Conservation (phyloP, 2,329 filamentous ascomycete species). For the Fusarium sp. region DNA sequence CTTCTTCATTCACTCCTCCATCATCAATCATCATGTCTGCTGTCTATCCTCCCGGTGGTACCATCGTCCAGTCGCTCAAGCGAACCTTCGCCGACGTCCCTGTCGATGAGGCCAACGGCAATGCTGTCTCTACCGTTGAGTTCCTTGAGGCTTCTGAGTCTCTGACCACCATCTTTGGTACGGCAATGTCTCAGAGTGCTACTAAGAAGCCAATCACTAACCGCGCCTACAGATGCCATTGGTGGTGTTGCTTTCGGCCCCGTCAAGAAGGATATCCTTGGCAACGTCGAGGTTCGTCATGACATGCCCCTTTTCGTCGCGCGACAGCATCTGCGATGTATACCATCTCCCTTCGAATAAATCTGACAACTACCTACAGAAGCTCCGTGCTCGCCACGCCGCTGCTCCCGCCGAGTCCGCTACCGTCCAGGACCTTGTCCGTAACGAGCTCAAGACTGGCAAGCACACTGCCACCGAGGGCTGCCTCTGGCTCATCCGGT, state of each 20-base stretch:
- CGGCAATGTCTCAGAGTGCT: not conserved
- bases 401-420: slow-evolving; percentile 82
- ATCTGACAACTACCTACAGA: slow-evolving; percentile 63
- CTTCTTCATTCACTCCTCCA: slow-evolving; percentile 10
- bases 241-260: slow-evolving; percentile 83
- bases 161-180: slow-evolving; percentile 88
- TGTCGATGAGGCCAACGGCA: slow-evolving; percentile 76
- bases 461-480: slow-evolving; percentile 91
- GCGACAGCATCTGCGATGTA: not conserved
- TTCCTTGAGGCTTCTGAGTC: slow-evolving; percentile 94
- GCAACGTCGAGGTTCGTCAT: slow-evolving; percentile 84
- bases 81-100: slow-evolving; percentile 87
- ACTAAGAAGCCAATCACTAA: slow-evolving; percentile 14
- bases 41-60: slow-evolving; percentile 72
- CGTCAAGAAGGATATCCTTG: slow-evolving; percentile 90
- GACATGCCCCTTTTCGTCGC: not conserved
- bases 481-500: slow-evolving; percentile 91
- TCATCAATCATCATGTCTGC: slow-evolving; percentile 61
- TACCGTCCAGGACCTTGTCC: slow-evolving; percentile 85
- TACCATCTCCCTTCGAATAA: not conserved
- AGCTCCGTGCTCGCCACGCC: slow-evolving; percentile 86
- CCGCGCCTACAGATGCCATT: slow-evolving; percentile 64
- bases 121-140: slow-evolving; percentile 83
- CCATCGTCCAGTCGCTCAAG: slow-evolving; percentile 88
- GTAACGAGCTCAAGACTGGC: slow-evolving; percentile 89